Evolutionary conservation across 2,329 filamentous ascomycete species (phyloP).

Genomic region (Penicillium sp.): DNA sequence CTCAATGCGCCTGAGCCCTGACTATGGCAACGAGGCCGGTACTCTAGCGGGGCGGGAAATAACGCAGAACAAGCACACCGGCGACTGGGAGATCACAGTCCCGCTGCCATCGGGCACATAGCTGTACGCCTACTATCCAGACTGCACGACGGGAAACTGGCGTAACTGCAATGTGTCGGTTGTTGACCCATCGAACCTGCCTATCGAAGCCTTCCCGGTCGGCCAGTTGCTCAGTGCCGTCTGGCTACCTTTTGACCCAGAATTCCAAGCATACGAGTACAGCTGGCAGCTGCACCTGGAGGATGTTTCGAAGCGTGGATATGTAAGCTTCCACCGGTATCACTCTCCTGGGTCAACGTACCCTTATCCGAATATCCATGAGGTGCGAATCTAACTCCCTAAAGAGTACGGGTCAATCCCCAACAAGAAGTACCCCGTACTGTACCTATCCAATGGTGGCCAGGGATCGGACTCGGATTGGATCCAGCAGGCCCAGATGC

Average conservation of each 20-base stretch:
- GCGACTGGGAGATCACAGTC: not conserved
- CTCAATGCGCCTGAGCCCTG: not conserved
- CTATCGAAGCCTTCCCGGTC: not conserved
- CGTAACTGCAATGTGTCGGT: not conserved
- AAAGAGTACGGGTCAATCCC: not conserved
- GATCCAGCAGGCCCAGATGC: not conserved
- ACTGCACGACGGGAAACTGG: not conserved
- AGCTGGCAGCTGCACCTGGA: not conserved
- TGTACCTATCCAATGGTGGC: not conserved
- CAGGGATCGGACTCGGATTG: not conserved
- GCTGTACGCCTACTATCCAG: not conserved
- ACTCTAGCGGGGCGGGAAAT: not conserved
- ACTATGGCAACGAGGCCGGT: not conserved
- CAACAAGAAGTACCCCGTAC: not conserved
- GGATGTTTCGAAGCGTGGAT: not conserved
- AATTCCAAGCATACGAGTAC: not conserved
- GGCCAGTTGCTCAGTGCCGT: not conserved
- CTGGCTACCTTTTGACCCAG: not conserved
- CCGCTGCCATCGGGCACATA: not conserved
- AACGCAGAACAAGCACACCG: not conserved
- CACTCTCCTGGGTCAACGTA: not conserved
- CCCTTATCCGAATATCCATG: not conserved
- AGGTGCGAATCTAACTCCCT: not conserved
- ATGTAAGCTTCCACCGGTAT: not conserved
- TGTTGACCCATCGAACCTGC: not conserved